A percentile compares a stretch with the other conserved stretches of the same genome.
phyloP scores from a whole-genome alignment of 345 rosid species.

The Corchorus olitorius region DNA sequence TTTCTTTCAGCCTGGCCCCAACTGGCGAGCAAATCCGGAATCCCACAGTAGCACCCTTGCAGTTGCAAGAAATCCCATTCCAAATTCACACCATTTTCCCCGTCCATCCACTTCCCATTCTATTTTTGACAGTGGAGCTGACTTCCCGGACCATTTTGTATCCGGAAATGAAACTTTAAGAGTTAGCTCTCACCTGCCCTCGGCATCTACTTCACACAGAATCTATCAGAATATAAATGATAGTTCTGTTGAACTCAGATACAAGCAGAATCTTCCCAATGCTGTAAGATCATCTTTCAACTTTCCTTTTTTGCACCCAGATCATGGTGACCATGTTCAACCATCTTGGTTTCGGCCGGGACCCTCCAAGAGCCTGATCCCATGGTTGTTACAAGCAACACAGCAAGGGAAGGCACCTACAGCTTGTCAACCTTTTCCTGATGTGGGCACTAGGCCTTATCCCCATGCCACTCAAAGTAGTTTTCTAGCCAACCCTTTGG shows the following conservation, averaged over 20 bases:
- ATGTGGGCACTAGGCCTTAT: slow-evolving; percentile 22
- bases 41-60: slow-evolving; percentile 28
- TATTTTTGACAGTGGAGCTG: slow-evolving; percentile 24
- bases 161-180: slow-evolving; percentile 29
- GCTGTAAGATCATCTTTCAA: slow-evolving; percentile 33
- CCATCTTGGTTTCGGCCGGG: slow-evolving; percentile 26
- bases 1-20: slow-evolving; percentile 36
- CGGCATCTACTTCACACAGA: slow-evolving; percentile 21
- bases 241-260: slow-evolving; percentile 29
- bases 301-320: slow-evolving; percentile 46
- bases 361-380: slow-evolving; percentile 40
- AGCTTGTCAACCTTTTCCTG: slow-evolving; percentile 27
- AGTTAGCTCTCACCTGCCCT: slow-evolving; percentile 31
- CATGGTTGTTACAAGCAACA: slow-evolving; percentile 41
- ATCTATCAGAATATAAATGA: slow-evolving; percentile 23
- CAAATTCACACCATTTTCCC: slow-evolving; percentile 24
- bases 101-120: slow-evolving; percentile 30
- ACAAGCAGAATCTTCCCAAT: slow-evolving; percentile 32
- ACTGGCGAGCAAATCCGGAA: slow-evolving; percentile 33
- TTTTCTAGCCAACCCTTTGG: slow-evolving; percentile 19
- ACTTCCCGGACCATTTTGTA: slow-evolving; percentile 35
- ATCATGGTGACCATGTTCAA: slow-evolving; percentile 31
- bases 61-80: slow-evolving; percentile 20
- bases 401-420: slow-evolving; percentile 27
- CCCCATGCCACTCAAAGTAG: slow-evolving; percentile 22